Base-by-base conservation (phyloP, 1,284 basidiomycete genomes). In the Austroboletus novae-zelandiae region DNA sequence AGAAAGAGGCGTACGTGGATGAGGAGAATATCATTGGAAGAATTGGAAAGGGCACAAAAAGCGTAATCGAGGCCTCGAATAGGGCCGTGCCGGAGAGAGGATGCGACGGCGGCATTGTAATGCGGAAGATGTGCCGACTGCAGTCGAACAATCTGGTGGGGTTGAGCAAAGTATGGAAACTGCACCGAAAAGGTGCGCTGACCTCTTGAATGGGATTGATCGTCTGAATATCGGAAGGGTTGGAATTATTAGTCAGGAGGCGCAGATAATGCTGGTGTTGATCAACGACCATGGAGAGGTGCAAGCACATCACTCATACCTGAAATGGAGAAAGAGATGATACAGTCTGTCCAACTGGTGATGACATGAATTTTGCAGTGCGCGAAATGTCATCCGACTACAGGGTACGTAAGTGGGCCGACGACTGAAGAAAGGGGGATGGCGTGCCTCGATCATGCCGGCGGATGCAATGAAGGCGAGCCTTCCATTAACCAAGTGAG, bases 121-220 rank as follows among this genome's bases (percentile, higher is more conserved):
- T 87, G 81, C 6, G 83, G 78, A 11, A 91, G 74, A 61, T 85
- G 80, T 2, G 85, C 85, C 0, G 83, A 84, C 69, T 91, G 88
- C 11, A 87, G 69, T 25, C 84, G 77, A 1, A 89, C 81, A 52
- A 89, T 79, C 78, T 75, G 39, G 23, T 7, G 17, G 9, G 11
- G 29, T 1, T 57, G 36, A 53, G 48, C 10, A 8, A 9, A 9
- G 17, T 20, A 27, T 15, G 3, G 31, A 5, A 14, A 18, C 1
- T 10, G 40, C 17, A 40, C 2, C 17, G 10, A 23, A 2, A 43
- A 29, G 23, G 31, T 14, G 8, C 37, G 31, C 60, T 42, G 43
- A 73, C 75, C 59, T 78, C 74, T 14, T 63, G 62, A 23, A 76
- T 71, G 13, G 74, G 68, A 55, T 76, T 55, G 40, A 64, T 50